Percentiles rank a stretch among this genome's conserved stretches.
Evolutionary conservation across 2,329 filamentous ascomycete species (phyloP).

Genomic region (Verticillium isaacii): DNA sequence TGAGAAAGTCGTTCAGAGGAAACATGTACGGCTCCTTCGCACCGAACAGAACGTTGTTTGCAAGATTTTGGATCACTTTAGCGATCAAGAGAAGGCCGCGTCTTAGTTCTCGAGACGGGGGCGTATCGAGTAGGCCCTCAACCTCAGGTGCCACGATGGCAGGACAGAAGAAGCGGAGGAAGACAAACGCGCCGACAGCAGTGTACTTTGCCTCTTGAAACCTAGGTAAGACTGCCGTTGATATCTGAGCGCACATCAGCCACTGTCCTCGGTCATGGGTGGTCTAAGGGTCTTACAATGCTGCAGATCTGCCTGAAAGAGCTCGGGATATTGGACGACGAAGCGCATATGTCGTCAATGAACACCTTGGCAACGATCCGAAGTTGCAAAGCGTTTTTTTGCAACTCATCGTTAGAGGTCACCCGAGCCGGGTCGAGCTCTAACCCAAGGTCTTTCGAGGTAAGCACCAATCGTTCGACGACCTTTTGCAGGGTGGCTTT

Average conservation of each 20-base stretch:
- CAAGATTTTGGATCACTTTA: conserved; percentile 67
- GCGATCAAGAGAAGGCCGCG: conserved; percentile 64
- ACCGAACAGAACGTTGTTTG: conserved; percentile 68
- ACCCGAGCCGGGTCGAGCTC: conserved; percentile 63
- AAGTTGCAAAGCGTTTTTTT: conserved; percentile 62
- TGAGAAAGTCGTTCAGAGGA: conserved; percentile 63
- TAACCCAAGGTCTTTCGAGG: conserved; percentile 62
- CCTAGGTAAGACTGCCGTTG: conserved; percentile 54
- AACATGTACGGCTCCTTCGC: conserved; percentile 72
- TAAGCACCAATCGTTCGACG: conserved; percentile 60
- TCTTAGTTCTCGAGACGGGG: conserved; percentile 65
- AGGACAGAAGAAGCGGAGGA: conserved; percentile 67
- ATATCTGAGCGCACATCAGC: conserved; percentile 40
- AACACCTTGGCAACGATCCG: conserved; percentile 66
- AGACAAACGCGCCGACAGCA: conserved; percentile 66
- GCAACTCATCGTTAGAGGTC: conserved; percentile 54
- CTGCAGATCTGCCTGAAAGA: conserved; percentile 64
- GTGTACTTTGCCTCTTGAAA: conserved; percentile 70
- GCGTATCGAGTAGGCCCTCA: conserved; percentile 56
- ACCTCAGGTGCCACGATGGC: conserved; percentile 67
- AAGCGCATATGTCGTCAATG: conserved; percentile 65
- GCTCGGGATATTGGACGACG: conserved; percentile 54
- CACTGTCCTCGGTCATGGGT: no score
- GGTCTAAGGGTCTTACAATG: conserved; percentile 44
- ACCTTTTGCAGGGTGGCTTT: conserved; percentile 62